Evolutionary conservation across 192 early-diverging fungal genomes (phyloP).

Genomic region (Backusella parvicylindrica): DNA sequence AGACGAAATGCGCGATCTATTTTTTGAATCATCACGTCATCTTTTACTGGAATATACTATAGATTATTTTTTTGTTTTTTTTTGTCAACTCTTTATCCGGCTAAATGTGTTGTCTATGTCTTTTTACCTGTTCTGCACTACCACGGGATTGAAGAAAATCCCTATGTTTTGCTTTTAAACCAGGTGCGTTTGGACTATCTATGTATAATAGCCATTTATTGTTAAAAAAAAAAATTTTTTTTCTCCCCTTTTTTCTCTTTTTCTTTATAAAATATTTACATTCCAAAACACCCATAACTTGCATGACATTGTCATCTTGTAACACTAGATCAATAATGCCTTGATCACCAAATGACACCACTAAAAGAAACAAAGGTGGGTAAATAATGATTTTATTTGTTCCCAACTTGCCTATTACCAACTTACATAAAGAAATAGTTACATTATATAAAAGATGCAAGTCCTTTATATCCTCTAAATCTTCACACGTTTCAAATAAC

Average conservation of each 20-base stretch:
- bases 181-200: constrained; percentile 78
- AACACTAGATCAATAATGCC: constrained; percentile 71
- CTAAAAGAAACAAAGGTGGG: background rate
- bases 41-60: constrained; percentile 73
- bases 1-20: constrained; percentile 86
- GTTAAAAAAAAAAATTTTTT: background rate
- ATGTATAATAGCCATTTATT: background rate
- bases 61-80: background rate
- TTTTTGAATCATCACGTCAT: constrained; percentile 65
- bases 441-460: constrained; percentile 74
- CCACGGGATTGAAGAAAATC: constrained; percentile 59
- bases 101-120: constrained; percentile 4
- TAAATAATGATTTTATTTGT: background rate
- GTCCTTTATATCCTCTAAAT: constrained; percentile 72
- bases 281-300: constrained; percentile 82
- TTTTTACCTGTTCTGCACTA: constrained; percentile 57
- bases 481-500: constrained; percentile 75
- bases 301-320: constrained; percentile 70
- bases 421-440: constrained; percentile 70
- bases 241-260: background rate
- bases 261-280: constrained; percentile 42
- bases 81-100: background rate
- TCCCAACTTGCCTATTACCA: background rate
- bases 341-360: constrained; percentile 79
- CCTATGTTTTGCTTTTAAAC: constrained; percentile 70